phyloP scores from a whole-genome alignment of 2,329 filamentous ascomycete genomes.

The Fusarium siculi region DNA sequence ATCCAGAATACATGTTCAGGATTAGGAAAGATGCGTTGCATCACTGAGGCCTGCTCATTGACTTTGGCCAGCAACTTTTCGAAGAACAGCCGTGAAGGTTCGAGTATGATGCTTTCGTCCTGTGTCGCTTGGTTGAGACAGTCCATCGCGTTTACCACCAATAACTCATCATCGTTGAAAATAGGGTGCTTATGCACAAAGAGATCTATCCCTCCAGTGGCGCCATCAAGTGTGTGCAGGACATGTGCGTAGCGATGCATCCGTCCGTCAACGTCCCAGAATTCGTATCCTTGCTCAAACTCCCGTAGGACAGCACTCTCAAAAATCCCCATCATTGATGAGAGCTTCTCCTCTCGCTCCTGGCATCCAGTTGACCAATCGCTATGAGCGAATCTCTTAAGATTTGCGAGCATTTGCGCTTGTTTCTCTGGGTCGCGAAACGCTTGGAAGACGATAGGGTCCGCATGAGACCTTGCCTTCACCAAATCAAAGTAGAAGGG shows the following conservation, averaged over 20 bases:
- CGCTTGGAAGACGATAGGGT: constrained; percentile 85
- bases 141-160: constrained; percentile 76
- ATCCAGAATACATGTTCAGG: constrained; percentile 76
- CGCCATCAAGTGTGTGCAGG: constrained; percentile 83
- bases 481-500: constrained; percentile 90
- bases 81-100: constrained; percentile 86
- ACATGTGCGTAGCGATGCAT: constrained; percentile 94
- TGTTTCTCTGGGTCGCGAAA: constrained; percentile 91
- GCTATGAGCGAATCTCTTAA: constrained; percentile 80
- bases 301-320: constrained; percentile 91
- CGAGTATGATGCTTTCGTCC: constrained; percentile 74
- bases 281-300: constrained; percentile 92
- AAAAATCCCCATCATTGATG: constrained; percentile 81
- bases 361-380: constrained; percentile 82
- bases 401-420: constrained; percentile 86
- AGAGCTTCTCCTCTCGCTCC: constrained; percentile 76
- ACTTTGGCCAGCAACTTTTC: constrained; percentile 77
- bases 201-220: constrained; percentile 79
- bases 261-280: constrained; percentile 85
- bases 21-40: constrained; percentile 84
- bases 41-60: constrained; percentile 83
- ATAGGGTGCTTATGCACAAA: constrained; percentile 92
- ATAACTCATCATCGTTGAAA: constrained; percentile 76
- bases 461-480: constrained; percentile 75
- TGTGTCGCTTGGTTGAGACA: constrained; percentile 77